Conservation (phyloP, 2,329 filamentous ascomycete genomes). For the Neoscytalidium dimidiatum region DNA sequence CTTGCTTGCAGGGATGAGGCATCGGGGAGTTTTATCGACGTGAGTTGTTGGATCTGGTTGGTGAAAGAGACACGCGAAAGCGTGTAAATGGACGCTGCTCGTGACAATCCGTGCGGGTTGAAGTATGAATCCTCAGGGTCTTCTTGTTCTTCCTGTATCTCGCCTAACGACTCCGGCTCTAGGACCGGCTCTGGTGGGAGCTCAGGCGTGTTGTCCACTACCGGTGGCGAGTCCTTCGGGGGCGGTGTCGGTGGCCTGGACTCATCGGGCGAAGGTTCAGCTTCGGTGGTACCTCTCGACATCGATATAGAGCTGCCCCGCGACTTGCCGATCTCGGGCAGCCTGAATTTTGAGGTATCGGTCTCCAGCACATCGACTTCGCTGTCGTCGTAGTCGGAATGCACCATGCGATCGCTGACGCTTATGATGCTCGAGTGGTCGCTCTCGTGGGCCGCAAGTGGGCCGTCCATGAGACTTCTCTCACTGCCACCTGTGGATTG, state of each 20-base stretch:
- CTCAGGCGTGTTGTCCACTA: background rate
- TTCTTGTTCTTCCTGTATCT: constrained; percentile 42
- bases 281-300: background rate
- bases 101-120: constrained; percentile 61
- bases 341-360: constrained; percentile 73
- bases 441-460: constrained; percentile 39
- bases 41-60: constrained; percentile 89
- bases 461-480: constrained; percentile 16
- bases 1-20: constrained; percentile 79
- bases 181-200: constrained; percentile 24
- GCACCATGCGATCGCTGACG: constrained; percentile 59
- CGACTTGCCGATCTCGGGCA: constrained; percentile 67
- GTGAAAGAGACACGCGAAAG: constrained; percentile 90
- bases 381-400: constrained; percentile 32
- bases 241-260: constrained; percentile 46
- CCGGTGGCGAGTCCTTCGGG: constrained; percentile 50
- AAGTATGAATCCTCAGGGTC: constrained; percentile 63
- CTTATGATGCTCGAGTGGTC: constrained; percentile 50
- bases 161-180: background rate
- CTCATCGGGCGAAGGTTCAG: constrained; percentile 17
- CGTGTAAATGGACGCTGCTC: constrained; percentile 88
- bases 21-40: constrained; percentile 84
- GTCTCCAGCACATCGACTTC: constrained; percentile 51
- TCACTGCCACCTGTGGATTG: constrained; percentile 39
- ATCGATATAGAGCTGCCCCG: constrained; percentile 3